Evolutionary conservation across 192 early-diverging fungal species (phyloP), one percentile per base, ranked within the genome.

Genomic region (Kappamyces sp.): DNA sequence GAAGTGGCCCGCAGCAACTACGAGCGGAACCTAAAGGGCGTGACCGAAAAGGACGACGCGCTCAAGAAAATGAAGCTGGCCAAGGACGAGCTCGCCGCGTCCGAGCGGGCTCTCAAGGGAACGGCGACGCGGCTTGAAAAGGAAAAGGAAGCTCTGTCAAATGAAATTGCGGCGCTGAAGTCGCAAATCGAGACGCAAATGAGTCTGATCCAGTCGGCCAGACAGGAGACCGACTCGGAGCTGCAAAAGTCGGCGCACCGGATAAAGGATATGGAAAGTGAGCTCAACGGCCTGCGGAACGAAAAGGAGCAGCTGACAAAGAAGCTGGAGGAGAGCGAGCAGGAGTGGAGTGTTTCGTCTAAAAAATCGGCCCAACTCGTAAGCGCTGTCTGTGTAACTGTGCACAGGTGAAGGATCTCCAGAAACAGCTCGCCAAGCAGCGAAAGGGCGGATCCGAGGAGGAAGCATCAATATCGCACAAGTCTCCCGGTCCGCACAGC

Each of bases 351-450:
- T 51, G 62, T 80, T 12, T 41, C 66, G 42, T 73, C 76, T 48
- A 55, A 62, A 44, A 76, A 71, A 55, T 51, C 62, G 13, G 61
- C 63, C 0, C 72, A 80, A 40, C 68, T 82, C 58, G 78, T 78
- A 47, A 48, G 71, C 49, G 36, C 1, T 47, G 49, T 13, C 3
- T n/a, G n/a, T 10, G 8, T n/a, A 13, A 61, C 32, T 64, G 15
- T 61, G 34, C 55, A n/a, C 35, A 79, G 77, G 65, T 80, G 5
- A 79, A 77, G 57, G 79, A 82, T 62, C 52, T 82, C 23, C 79
- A 82, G 44, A 79, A 80, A 65, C 79, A 82, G 60, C 52, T 82
- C 3, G 15, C 62, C 8, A 82, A 76, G 57, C 76, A 82, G 51
- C 34, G 71, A 39, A 70, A 66, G 49, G 44, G 60, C 38, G 46